phyloP scores from a whole-genome alignment of 805 yeast genomes.

The Pichia phayaonensis region DNA sequence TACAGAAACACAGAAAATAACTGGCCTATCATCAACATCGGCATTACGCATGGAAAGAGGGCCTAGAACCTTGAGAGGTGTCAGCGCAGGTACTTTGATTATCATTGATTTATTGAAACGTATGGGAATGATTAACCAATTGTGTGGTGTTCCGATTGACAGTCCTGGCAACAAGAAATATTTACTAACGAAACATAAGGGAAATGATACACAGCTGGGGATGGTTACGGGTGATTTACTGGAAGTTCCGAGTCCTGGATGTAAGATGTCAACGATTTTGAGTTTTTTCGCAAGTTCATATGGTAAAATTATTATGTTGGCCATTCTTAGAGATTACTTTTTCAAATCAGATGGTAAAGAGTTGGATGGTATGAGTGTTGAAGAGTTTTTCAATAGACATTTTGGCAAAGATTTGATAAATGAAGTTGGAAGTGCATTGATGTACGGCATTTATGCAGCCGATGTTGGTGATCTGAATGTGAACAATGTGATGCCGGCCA shows the following conservation, averaged over 20 bases:
- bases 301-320: constrained; percentile 11
- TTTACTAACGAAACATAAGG: constrained; percentile 33
- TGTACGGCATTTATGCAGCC: constrained; percentile 91
- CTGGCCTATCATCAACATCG: constrained; percentile 8
- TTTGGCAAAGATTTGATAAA: constrained; percentile 50
- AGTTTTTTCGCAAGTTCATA: constrained; percentile 23
- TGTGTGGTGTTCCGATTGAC: constrained; percentile 49
- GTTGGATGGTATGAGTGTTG: constrained; percentile 27
- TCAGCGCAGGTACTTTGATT: constrained; percentile 67
- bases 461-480: constrained; percentile 64
- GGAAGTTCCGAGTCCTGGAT: constrained; percentile 39
- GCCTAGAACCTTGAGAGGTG: constrained; percentile 84
- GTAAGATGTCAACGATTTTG: constrained; percentile 25
- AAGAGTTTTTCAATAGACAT: constrained; percentile 57
- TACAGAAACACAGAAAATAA: constrained; percentile 23
- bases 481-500: constrained; percentile 44
- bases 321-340: constrained; percentile 4
- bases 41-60: constrained; percentile 59
- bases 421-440: constrained; percentile 69
- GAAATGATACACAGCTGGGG: constrained; percentile 15
- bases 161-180: constrained; percentile 70
- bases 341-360: not conserved
- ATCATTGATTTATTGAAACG: constrained; percentile 52
- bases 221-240: constrained; percentile 34
- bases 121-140: constrained; percentile 39